phyloP scores from a whole-genome alignment of 805 yeast species.

The Sungouiozyma intestinalis region DNA sequence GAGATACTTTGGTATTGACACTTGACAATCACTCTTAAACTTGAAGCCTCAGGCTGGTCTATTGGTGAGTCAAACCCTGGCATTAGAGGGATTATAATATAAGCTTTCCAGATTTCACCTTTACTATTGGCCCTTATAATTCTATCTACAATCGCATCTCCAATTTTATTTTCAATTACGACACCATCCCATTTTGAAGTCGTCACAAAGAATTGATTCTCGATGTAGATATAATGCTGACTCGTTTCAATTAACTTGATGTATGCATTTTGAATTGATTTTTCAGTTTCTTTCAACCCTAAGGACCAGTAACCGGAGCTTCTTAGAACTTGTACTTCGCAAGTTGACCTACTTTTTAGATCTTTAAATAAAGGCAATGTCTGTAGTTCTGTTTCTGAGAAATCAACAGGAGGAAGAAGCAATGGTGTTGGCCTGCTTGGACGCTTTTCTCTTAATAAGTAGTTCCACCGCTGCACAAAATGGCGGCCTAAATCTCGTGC shows the following conservation, averaged over 20 bases:
- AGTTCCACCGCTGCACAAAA: conserved; percentile 97
- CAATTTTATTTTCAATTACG: conserved; percentile 76
- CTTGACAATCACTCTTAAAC: conserved; percentile 93
- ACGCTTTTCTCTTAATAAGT: conserved; percentile 79
- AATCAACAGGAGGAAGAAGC: conserved; percentile 84
- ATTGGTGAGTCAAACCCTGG: conserved; percentile 95
- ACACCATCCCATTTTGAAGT: conserved; percentile 81
- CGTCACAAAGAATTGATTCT: conserved; percentile 89
- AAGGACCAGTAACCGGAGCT: conserved; percentile 91
- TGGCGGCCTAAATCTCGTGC: conserved; percentile 91
- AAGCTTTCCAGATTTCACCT: conserved; percentile 76
- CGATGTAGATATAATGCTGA: conserved; percentile 87
- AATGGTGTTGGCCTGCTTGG: conserved; percentile 92
- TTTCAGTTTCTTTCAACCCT: conserved; percentile 76
- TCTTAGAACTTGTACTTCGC: conserved; percentile 83
- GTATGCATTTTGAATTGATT: conserved; percentile 88
- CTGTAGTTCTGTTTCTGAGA: conserved; percentile 59
- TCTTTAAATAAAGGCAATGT: conserved; percentile 34
- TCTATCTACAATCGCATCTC: conserved; percentile 92
- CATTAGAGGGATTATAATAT: conserved; percentile 87
- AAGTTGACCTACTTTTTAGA: conserved; percentile 58
- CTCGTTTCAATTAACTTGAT: conserved; percentile 82
- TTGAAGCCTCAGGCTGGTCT: conserved; percentile 85
- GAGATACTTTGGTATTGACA: conserved; percentile 92
- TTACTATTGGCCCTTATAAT: conserved; percentile 79